Evolutionary conservation across 2,329 filamentous ascomycete genomes (phyloP), one percentile per base, ranked within the genome.

Genomic region (Neophaeococcomyces aloes): DNA sequence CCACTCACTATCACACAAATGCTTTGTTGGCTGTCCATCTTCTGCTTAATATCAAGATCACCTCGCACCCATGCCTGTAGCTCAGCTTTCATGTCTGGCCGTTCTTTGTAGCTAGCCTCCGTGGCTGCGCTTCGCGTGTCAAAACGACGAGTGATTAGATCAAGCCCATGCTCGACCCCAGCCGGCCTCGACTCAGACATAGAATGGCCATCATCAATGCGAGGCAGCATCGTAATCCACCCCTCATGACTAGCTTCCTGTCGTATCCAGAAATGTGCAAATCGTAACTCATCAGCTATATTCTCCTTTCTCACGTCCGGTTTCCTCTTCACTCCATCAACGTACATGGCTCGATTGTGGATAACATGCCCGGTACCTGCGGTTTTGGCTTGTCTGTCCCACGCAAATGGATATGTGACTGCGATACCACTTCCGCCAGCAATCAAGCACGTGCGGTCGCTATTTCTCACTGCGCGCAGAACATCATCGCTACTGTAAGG

Each of bases 381-480:
- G 6, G 34, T 19, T 17, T 45, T 29, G 27, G 50, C 48, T 17
- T 45, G 45, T 2, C 50, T 34, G 13, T 45, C 45, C 53, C 53
- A 55, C 1, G 75, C 64, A 2, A 82, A 61, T 0, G 78, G 77
- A 54, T 78, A 79, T 0, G 72, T 70, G 18, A 81, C 78, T 1
- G 77, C 78, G 34, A 82, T 78, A 4, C 78, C 79, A 21, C 74
- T 78, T 0, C 79, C 79, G 2, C 78, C 78, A 1, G 77, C 77
- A 7, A 83, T 63, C 8, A 82, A 57, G 3, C 82, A 58, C 0
- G 71, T 67, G 0, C 69, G 65, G 30, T 70, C 63, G 13, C 68
- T 65, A 11, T 64, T 61, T 6, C 66, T 64, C 2, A 81, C 64
- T 55, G 75, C 66, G 14, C 71, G 60, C 13, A 78, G 61, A 0